Evolutionary conservation across 179 eudicot genomes (phyloP), one percentile per base, ranked within the genome.

Genomic region (Patellifolia procumbens): DNA sequence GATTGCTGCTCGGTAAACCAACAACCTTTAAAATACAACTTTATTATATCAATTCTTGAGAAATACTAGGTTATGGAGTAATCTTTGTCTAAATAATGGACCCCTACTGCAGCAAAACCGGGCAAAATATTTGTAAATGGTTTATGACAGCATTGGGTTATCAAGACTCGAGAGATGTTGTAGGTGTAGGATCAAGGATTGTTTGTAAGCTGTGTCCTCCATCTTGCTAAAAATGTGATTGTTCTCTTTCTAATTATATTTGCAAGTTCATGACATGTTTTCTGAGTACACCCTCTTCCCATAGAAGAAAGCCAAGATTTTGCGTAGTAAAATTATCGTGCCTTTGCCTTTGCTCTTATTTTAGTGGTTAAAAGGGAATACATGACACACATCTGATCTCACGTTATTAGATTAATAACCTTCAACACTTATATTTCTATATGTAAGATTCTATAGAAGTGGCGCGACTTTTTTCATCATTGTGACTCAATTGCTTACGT

Each of bases 1-100:
- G 51, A 93, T 95, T 82, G 99, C 99, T 81, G 83, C 92, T 79
- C 85, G 98, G 99, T 93, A 82, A 80, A 84, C 55, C 72, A 52
- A 48, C 56, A 31, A 24, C 45, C 76, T 32, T 76, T 19, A 28
- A 35, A 10, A 22, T n/a, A 49, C 35, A 1, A 29, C 10, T 19
- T 24, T 24, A 17, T 31, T 17, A 20, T 12, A 12, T 26, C 2
- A 22, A 39, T n/a, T n/a, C 26, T 4, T 39, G 37, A 7, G 32
- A 42, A 66, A n/a, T 0, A 4, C 35, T 39, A 6, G 28, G 20
- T 15, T n/a, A 19, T 64, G 68, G 39, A 39, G n/a, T 29, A 39
- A 17, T 61, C 1, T 42, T 22, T 65, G n/a, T 12, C 15, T 19
- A 28, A 73, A 73, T 67, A 7, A 55, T 65, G 35, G 31, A n/a